These are phyloP conservation scores for Clonostachys chloroleuca DNA, from an alignment of 2,329 filamentous ascomycete species.

Conservation along the genomic window DNA sequence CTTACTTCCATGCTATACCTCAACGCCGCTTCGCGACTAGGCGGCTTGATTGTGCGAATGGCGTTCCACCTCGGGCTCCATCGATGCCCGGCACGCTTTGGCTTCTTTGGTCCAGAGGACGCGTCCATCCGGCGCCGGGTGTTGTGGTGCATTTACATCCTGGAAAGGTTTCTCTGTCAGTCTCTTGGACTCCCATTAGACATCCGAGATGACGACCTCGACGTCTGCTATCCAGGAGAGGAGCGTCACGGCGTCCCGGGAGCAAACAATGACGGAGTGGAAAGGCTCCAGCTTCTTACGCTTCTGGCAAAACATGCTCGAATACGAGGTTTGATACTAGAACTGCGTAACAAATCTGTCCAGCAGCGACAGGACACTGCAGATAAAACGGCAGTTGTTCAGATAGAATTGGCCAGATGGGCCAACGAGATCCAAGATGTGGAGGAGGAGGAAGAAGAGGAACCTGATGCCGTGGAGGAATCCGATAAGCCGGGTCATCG, in stretches of 20 bases:
- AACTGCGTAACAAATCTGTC: constrained; percentile 47
- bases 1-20: constrained; percentile 50
- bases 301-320: constrained; percentile 40
- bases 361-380: constrained; percentile 34
- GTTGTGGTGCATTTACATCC: constrained; percentile 52
- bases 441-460: constrained; percentile 27
- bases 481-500: neutral
- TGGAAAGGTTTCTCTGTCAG: constrained; percentile 52
- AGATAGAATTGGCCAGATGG: constrained; percentile 44
- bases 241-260: constrained; percentile 31
- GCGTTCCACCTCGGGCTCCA: constrained; percentile 55
- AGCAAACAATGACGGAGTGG: constrained; percentile 10
- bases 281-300: constrained; percentile 26
- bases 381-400: constrained; percentile 35
- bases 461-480: constrained; percentile 2
- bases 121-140: constrained; percentile 42
- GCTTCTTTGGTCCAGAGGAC: constrained; percentile 41
- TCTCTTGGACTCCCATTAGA: constrained; percentile 50
- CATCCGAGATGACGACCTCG: constrained; percentile 52
- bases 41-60: constrained; percentile 49
- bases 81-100: constrained; percentile 47
- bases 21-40: constrained; percentile 51
- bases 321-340: constrained; percentile 44
- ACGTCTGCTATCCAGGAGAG: constrained; percentile 48
- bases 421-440: constrained; percentile 48